phyloP scores from a whole-genome alignment of 2,329 filamentous ascomycete species.

The Beauveria sp. region DNA sequence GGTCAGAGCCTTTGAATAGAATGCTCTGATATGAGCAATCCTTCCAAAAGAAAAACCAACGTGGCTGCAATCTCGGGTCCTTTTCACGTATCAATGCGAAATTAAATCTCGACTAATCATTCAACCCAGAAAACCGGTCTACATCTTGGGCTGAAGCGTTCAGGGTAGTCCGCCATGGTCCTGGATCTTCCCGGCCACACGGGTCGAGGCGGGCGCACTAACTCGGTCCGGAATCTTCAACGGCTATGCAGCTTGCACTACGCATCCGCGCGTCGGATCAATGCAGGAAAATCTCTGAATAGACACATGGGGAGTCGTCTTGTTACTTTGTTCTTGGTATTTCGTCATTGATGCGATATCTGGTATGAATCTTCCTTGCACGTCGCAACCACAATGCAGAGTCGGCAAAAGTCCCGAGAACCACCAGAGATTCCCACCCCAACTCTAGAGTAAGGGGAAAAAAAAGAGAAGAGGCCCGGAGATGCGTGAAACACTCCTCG shows the following conservation, averaged over 20 bases:
- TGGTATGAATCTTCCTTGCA: constrained; percentile 46
- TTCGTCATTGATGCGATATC: constrained; percentile 41
- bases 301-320: constrained; percentile 17
- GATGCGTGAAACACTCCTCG: background rate
- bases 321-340: constrained; percentile 22
- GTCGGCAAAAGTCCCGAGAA: constrained; percentile 37
- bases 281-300: background rate
- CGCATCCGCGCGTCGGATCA: background rate
- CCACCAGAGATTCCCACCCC: constrained; percentile 13
- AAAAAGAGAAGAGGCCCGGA: background rate
- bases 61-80: no score
- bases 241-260: background rate
- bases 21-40: no score
- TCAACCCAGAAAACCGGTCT: background rate
- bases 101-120: background rate
- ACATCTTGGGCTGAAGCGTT: background rate
- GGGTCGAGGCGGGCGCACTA: background rate
- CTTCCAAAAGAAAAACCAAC: no score
- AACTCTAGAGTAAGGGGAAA: constrained; percentile 1
- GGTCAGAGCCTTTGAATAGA: no score
- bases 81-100: background rate
- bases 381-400: constrained; percentile 48
- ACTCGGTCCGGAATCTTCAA: background rate
- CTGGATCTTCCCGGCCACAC: background rate
- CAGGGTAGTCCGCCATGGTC: background rate